phyloP scores from a whole-genome alignment of 495 filamentous ascomycete species.

The Aspergillus cavernicola region DNA sequence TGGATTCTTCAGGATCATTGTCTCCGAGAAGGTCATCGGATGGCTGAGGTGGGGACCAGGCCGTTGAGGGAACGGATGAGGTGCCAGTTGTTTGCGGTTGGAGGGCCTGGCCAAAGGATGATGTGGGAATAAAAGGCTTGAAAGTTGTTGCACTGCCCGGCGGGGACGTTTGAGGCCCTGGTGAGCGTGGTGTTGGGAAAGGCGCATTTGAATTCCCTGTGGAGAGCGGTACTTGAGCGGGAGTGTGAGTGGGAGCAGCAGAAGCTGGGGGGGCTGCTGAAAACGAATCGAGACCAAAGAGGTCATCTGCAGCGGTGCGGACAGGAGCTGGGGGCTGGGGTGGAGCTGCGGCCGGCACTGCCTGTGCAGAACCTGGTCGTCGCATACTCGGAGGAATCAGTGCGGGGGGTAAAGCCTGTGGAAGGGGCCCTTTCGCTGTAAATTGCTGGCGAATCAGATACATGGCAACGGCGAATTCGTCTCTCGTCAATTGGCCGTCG shows the following conservation, averaged over 20 bases:
- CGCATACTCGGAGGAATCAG: slow-evolving; percentile 90
- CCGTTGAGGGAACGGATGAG: slow-evolving; percentile 32
- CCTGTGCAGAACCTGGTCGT: slow-evolving; percentile 48
- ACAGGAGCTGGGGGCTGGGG: slow-evolving; percentile 41
- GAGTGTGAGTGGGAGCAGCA: slow-evolving; percentile 48
- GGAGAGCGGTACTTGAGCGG: slow-evolving; percentile 60
- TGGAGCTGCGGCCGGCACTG: slow-evolving; percentile 53
- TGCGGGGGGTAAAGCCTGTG: slow-evolving; percentile 69
- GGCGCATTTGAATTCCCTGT: slow-evolving; percentile 62
- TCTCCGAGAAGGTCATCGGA: slow-evolving; percentile 94
- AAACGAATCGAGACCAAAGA: slow-evolving; percentile 77
- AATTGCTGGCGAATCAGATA: slow-evolving; percentile 89
- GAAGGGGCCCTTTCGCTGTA: slow-evolving; percentile 64
- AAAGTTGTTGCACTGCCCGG: slow-evolving; percentile 52
- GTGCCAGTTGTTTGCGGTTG: slow-evolving; percentile 74
- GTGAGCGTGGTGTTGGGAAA: slow-evolving; percentile 40
- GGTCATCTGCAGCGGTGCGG: slow-evolving; percentile 81
- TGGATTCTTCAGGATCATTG: slow-evolving; percentile 83
- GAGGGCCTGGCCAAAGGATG: slow-evolving; percentile 81
- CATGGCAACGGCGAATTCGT: slow-evolving; percentile 98
- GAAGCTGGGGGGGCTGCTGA: slow-evolving; percentile 42
- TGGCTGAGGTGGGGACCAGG: slow-evolving; percentile 48
- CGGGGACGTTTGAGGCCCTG: slow-evolving; percentile 34
- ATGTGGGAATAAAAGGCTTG: slow-evolving; percentile 88
- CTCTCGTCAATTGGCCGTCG: slow-evolving; percentile 75